Conservation (phyloP, 805 yeast species). For the Blastobotrys muscicola region DNA sequence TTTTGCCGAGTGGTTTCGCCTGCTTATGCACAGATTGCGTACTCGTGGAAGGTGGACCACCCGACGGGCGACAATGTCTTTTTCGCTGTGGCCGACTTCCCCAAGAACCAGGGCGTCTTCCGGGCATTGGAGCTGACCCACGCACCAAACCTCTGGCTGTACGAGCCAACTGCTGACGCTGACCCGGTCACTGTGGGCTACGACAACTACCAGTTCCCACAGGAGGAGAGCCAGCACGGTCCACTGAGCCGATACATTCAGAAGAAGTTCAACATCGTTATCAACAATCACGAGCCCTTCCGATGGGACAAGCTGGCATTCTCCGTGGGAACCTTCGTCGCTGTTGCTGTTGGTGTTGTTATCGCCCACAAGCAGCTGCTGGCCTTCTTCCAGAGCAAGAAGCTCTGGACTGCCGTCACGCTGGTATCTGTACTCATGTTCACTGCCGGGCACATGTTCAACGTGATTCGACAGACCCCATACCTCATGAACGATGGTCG, state of each 20-base stretch:
- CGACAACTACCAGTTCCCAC: constrained; percentile 22
- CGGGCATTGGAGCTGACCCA: constrained; percentile 47
- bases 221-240: constrained; percentile 18
- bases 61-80: constrained; percentile 46
- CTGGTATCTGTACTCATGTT: constrained; percentile 60
- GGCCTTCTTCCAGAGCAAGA: constrained; percentile 38
- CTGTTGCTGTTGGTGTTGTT: constrained; percentile 6
- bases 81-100: constrained; percentile 70
- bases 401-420: constrained; percentile 64
- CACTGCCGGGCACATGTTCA: constrained; percentile 89
- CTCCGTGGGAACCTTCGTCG: constrained; percentile 11
- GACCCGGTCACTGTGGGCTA: constrained; percentile 17
- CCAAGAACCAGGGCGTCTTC: constrained; percentile 45
- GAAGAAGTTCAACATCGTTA: constrained; percentile 16
- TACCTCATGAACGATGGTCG: constrained; percentile 35
- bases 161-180: constrained; percentile 40
- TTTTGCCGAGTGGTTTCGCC: constrained; percentile 68
- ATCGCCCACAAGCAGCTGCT: constrained; percentile 27
- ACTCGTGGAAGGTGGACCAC: constrained; percentile 52
- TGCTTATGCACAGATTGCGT: constrained; percentile 47
- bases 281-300: constrained; percentile 26
- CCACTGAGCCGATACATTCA: constrained; percentile 13
- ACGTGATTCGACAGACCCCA: constrained; percentile 65
- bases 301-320: constrained; percentile 18
- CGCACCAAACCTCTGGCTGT: constrained; percentile 70